Base-by-base conservation (phyloP, 768 basidiomycete species). In the Lentinula aciculospora region DNA sequence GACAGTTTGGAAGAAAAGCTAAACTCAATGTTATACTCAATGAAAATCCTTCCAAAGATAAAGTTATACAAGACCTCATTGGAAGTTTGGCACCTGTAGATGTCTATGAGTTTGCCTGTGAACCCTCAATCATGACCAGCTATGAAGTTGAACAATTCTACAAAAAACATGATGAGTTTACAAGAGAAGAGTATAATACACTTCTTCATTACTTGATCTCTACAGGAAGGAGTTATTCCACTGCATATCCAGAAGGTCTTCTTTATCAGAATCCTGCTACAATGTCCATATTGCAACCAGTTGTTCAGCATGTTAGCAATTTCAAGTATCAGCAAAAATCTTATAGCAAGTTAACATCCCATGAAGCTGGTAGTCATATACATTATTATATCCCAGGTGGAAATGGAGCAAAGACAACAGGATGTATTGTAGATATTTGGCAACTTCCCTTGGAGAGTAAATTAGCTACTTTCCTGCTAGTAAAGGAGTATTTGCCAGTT, bases 1-100 rank as follows among this genome's bases (percentile, higher is more conserved):
- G 46, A 21, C 59, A 64, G 19, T 48, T 56, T 36, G 36, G 56
- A 39, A 58, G 61, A 28, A 44, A 55, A 10, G 58, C 42, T 4
- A 49, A 56, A 0, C 46, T 62, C 6, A 36, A 49, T n/a, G 60
- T 50, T 3, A 27, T 13, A 31, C 32, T 59, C 32, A 49, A 61
- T 34, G 60, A 63, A 27, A 42, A 44, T 27, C 19, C 31, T 17
- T 40, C 45, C 1, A 2, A 5, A 10, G 34, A 57, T 49, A 29
- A 4, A n/a, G 36, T 36, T 5, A 27, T 55, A 7, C 17, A 46
- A 17, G 45, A 23, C 0, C 42, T 61, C 3, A 27, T 50, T 36
- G 39, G 45, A 6, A 58, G 58, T 28, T 21, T 62, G 4, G 57
- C 56, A 31, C 55, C 58, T 15, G 17, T 2, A 3, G 23, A 44